Evolutionary conservation across 148 eudicot genomes (phyloP).

Genomic region (Fagopyrum esculentum): DNA sequence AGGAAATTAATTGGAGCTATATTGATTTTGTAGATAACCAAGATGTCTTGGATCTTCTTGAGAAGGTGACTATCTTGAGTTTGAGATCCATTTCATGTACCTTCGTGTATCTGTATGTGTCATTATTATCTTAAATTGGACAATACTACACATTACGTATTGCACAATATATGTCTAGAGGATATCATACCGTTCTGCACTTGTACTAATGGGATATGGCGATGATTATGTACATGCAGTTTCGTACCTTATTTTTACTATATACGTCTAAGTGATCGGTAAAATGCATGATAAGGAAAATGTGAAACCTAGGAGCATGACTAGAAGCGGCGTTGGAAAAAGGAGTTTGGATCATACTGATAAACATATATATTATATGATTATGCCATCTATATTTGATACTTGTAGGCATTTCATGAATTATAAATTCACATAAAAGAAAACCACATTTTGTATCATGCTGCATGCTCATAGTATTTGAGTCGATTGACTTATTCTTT

Average conservation of each 20-base stretch:
- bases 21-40: slow-evolving; percentile 96
- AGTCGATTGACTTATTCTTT: no score
- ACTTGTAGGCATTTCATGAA: not conserved
- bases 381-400: not conserved
- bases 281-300: not conserved
- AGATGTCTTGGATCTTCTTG: slow-evolving; percentile 96
- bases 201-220: not conserved
- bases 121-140: not conserved
- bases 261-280: no score
- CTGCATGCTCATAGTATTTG: not conserved
- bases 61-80: slow-evolving; percentile 53
- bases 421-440: not conserved
- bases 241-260: not conserved
- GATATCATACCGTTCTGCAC: not conserved
- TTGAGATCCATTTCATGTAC: not conserved
- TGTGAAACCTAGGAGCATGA: not conserved
- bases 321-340: not conserved
- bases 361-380: not conserved
- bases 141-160: no score
- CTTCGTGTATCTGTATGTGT: no score
- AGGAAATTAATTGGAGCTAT: slow-evolving; percentile 94
- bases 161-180: slow-evolving; percentile 1
- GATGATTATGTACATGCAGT: not conserved
- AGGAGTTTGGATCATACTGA: not conserved
- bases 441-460: not conserved